Evolutionary conservation across 1,139 yeast species (phyloP).

Genomic region (Saccharomyces hybrid): DNA sequence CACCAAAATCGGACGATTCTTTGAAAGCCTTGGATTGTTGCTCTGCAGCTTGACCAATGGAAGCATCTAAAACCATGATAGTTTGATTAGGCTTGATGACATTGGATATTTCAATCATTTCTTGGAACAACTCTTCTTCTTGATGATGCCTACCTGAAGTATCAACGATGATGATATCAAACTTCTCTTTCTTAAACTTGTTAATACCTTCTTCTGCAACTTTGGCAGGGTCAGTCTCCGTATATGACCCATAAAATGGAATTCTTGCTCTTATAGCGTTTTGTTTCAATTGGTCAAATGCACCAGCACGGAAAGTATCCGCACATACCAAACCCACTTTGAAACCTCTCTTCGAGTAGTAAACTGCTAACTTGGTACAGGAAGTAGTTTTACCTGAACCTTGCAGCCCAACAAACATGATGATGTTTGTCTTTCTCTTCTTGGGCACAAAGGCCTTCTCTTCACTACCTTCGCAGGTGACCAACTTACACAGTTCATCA

Average conservation of each 20-base stretch:
- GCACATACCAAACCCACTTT: constrained; percentile 97
- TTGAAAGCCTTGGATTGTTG: constrained; percentile 90
- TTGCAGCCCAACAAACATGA: constrained; percentile 96
- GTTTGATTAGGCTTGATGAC: constrained; percentile 89
- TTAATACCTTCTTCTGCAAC: constrained; percentile 90
- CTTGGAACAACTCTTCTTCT: constrained; percentile 83
- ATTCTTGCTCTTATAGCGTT: constrained; percentile 92
- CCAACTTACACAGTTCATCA: constrained; percentile 82
- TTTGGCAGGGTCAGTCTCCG: constrained; percentile 91
- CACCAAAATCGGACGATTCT: constrained; percentile 88
- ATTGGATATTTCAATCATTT: constrained; percentile 87
- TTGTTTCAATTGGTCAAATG: constrained; percentile 95
- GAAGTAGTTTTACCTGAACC: constrained; percentile 99
- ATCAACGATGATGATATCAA: constrained; percentile 91
- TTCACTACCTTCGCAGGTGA: constrained; percentile 51
- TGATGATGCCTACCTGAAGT: constrained; percentile 98
- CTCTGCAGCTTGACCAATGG: constrained; percentile 98
- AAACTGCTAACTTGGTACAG: constrained; percentile 92
- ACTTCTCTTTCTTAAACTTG: constrained; percentile 82
- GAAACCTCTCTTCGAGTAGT: constrained; percentile 87
- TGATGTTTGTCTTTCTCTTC: constrained; percentile 63
- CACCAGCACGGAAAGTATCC: constrained; percentile 98
- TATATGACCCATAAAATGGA: constrained; percentile 90
- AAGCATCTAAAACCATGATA: constrained; percentile 94
- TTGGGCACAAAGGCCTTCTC: constrained; percentile 77